Conservation (phyloP, 495 filamentous ascomycete genomes). For the Hyphodiscus hymeniophilus region DNA sequence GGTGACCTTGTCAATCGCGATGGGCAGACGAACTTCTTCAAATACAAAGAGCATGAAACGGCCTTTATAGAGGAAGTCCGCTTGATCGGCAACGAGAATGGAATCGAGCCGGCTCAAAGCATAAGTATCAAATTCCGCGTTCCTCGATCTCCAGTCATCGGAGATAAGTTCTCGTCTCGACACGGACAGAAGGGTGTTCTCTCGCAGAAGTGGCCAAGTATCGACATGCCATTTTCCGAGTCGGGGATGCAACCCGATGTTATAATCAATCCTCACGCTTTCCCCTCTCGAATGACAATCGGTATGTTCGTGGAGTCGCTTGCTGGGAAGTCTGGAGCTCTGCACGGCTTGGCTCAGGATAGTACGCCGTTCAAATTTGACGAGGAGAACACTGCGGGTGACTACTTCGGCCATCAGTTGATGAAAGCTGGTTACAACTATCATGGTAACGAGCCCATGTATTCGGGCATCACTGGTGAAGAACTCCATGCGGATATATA, state of each 20-base stretch:
- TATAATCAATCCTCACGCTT: conserved; percentile 99
- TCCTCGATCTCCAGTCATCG: conserved; percentile 84
- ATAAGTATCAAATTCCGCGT: conserved; percentile 89
- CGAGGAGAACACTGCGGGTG: conserved; percentile 82
- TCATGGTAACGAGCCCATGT: conserved; percentile 97
- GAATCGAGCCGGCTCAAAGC: conserved; percentile 72
- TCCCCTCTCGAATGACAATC: conserved; percentile 99
- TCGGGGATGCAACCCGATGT: conserved; percentile 93
- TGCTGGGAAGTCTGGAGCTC: conserved; percentile 86
- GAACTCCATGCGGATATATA: conserved; percentile 95
- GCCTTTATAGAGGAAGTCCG: conserved; percentile 91
- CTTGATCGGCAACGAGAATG: conserved; percentile 72
- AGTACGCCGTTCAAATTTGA: conserved; percentile 91
- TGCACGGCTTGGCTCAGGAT: conserved; percentile 92
- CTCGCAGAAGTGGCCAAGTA: conserved; percentile 90
- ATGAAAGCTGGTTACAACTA: conserved; percentile 94
- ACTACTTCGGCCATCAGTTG: conserved; percentile 94
- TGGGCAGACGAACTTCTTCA: conserved; percentile 70
- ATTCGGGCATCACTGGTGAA: conserved; percentile 89
- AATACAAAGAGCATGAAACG: conserved; percentile 83
- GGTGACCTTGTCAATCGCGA: conserved; percentile 71
- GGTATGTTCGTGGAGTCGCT: conserved; percentile 98
- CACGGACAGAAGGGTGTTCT: conserved; percentile 97
- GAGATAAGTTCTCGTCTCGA: conserved; percentile 96
- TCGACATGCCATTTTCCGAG: conserved; percentile 97